Conservation (phyloP, 2,329 filamentous ascomycete genomes). For the Penicillium polonicum region DNA sequence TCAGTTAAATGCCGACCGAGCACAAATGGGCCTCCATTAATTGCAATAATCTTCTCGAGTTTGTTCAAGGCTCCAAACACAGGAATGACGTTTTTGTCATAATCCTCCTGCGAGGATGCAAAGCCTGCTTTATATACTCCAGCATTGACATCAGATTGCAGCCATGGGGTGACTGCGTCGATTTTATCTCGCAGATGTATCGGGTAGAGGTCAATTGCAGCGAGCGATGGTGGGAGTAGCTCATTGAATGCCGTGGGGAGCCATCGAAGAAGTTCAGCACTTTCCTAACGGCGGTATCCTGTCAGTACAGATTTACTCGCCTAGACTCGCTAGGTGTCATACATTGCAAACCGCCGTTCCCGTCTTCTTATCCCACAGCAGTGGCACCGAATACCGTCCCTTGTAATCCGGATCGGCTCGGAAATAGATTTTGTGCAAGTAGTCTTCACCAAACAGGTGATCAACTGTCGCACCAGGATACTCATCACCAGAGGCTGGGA, state of each 20-base stretch:
- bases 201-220: background rate
- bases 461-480: conserved; percentile 63
- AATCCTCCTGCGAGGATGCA: background rate
- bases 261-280: background rate
- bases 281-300: background rate
- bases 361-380: conserved; percentile 62
- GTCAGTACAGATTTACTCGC: background rate
- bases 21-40: background rate
- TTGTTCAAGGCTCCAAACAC: background rate
- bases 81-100: background rate
- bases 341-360: conserved; percentile 60
- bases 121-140: background rate
- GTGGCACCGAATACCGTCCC: conserved; percentile 60
- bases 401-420: conserved; percentile 60
- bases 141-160: background rate
- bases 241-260: background rate
- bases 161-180: background rate
- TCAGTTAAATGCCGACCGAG: background rate
- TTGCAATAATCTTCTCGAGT: background rate
- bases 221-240: background rate
- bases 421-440: conserved; percentile 64
- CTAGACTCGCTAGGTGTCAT: background rate
- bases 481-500: conserved; percentile 52
- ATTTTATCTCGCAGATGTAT: background rate
- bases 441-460: conserved; percentile 57